Base-by-base conservation (phyloP, 139 green algal genomes). In the Dunaliella primolecta region DNA sequence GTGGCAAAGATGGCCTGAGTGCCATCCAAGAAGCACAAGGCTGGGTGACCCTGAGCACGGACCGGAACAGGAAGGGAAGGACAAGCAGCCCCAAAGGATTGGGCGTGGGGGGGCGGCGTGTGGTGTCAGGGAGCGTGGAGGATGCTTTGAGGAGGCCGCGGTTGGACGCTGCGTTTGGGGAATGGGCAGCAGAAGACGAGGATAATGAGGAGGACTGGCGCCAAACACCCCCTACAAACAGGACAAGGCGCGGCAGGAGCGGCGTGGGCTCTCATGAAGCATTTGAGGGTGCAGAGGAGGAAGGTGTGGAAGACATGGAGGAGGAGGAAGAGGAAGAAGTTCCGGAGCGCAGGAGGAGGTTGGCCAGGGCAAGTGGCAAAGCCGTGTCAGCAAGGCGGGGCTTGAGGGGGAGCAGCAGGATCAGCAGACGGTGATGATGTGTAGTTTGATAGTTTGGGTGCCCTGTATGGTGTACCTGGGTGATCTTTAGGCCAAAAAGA, bases 61-160 rank as follows among this genome's bases (percentile, higher is more conserved):
- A 56, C 79, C 72, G 75, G 75, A 78, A 33, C 11, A 20, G 72
- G 11, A 78, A 33, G 75, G 71, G 36, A 78, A 71, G 0, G 83
- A 78, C 0, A 77, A 75, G 1, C 75, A 64, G 46, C 46, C 36
- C 2, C 46, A 37, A 0, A 75, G 3, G 46, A 30, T 34, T 57
- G 3, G 76, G 83, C 78, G 25, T 15, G 1, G 34, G 83, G 31
- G 1, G 38, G 20, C 32, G 81, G 34, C 25, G 33, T 20, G 70
- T 88, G 46, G 35, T 88, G 64, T 84, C 81, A 1, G 87, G 56
- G 1, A 86, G 76, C 11, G 87, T 80, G 80, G 78, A 72, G 37
- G 56, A 75, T 20, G 80, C 31, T 0, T 80, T 75, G 2, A 70
- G n/a, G 0, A 21, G 72, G 23, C 56, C n/a, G 23, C 25, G 34